Evolutionary conservation across 1,284 basidiomycete species (phyloP), one percentile per base, ranked within the genome.

Genomic region (Sanghuangporus weigelae): DNA sequence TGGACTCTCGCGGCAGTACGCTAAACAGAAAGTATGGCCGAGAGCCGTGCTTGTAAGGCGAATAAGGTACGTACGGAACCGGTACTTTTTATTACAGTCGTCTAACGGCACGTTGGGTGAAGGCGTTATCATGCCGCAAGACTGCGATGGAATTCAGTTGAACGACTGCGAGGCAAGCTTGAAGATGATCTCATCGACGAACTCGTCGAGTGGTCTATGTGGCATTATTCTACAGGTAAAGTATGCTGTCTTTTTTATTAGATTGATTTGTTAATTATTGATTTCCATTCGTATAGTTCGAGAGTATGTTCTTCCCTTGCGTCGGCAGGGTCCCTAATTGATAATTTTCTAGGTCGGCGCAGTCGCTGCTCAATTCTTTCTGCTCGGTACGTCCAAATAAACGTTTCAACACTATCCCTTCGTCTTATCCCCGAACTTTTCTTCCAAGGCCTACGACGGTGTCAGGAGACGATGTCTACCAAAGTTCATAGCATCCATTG

Each of bases 141-240:
- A n/a, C 73, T 90, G 57, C 78, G 81, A 16, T 89, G 87, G 87
- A 90, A 89, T 68, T 84, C 84, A 0, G 80, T 88, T 36, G 87
- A 93, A 71, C 84, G 93, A 50, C 77, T 79, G 63, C 83, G 93
- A 51, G 86, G 89, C 0, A 76, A 78, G 3, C 76, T 91, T 21
- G 90, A 95, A 73, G 89, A 96, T 71, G 74, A 77, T 44, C 79
- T 96, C 14, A 90, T 96, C 67, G 84, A 86, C 70, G 91, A 94
- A 70, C 76, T 96, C 36, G 82, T 90, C 8, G 87, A 94, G 69
- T 93, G 95, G 82, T 89, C 88, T 5, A 80, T 96, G 72, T 95
- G 92, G 81, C 84, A 91, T 63, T 96, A 94, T 74, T 84, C 91
- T 7, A 78, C 81, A 59, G 77, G 80, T 81, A 68, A 63, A 76